Base-by-base conservation (phyloP, 139 green algal genomes). In the Asterochloris erici region DNA sequence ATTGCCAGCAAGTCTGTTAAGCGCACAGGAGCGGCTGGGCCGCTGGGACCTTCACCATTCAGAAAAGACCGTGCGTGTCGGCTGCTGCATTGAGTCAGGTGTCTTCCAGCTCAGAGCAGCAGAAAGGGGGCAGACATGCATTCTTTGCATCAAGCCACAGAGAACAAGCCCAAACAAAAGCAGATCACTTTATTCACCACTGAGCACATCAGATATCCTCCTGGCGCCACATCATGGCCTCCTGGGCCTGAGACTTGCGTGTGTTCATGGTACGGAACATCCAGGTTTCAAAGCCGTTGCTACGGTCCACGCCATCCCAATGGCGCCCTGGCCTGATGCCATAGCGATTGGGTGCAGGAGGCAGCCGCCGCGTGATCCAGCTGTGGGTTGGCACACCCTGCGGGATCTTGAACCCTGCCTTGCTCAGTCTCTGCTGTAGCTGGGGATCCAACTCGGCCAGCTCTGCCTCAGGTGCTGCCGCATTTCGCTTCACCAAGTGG, bases 251-350 rank as follows among this genome's bases (percentile, higher is more conserved):
- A 38, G 84, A 75, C 61, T 70, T 76, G 17, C 85, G 80, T 77
- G 90, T 80, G 73, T 90, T 94, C 84, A 91, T 75, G 68, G 81
- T 79, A 81, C 90, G 92, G 82, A 96, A 95, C 85, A 95, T 90
- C 23, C 95, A 86, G 66, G 75, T 82, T 90, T 98, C 96, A 88
- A 98, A 98, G 29, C 96, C 96, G 73, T 92, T 99, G 84, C 87
- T 94, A 63, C 97, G 91, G 89, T 99, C 93, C 26, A 98, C 96
- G 0, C 97, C 97, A 79, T 99, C 97, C 97, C 97, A 99, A 90
- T 99, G 96, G 1, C 96, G 90, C 11, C 97, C 97, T 0, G 97
- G 97, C 12, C 85, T 81, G 78, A 99, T 98, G 81, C 87, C 88
- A 86, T 96, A 99, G 62, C 97, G 90, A 83, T 99, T 99, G 74